Evolutionary conservation across 2,329 filamentous ascomycete genomes (phyloP).

Genomic region (Colletotrichum orbiculare): DNA sequence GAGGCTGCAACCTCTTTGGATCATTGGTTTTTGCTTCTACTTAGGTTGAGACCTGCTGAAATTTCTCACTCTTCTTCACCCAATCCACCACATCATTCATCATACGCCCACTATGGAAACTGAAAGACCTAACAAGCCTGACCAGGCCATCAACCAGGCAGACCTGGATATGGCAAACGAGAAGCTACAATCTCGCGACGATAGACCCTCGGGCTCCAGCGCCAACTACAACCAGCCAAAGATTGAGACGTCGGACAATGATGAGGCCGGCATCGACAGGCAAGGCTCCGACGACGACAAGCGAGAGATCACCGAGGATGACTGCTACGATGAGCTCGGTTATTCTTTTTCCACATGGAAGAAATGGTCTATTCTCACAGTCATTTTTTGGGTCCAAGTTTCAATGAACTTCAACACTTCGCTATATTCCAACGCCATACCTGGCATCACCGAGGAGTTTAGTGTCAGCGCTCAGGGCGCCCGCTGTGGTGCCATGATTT

Average conservation of each 20-base stretch:
- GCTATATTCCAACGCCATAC: slow-evolving; percentile 76
- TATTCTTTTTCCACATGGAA: slow-evolving; percentile 69
- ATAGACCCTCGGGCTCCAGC: neutral
- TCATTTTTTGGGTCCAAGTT: slow-evolving; percentile 78
- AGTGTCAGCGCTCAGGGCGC: slow-evolving; percentile 74
- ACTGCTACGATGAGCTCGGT: slow-evolving; percentile 75
- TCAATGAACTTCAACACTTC: slow-evolving; percentile 86
- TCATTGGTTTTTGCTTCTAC: too few relatives aligned
- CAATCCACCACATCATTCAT: neutral
- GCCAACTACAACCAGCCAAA: neutral
- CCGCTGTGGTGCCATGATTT: slow-evolving; percentile 80
- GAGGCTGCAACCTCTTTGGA: too few relatives aligned
- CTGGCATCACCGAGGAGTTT: slow-evolving; percentile 75
- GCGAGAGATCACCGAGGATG: slow-evolving; percentile 62
- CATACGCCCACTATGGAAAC: slow-evolving; percentile 44
- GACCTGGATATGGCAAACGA: slow-evolving; percentile 51
- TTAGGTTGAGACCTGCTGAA: too few relatives aligned
- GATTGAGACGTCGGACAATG: slow-evolving; percentile 43
- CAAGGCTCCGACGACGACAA: slow-evolving; percentile 46
- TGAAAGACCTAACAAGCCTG: slow-evolving; percentile 40
- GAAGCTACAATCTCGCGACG: slow-evolving; percentile 45
- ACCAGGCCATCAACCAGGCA: slow-evolving; percentile 49
- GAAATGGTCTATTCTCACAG: slow-evolving; percentile 79
- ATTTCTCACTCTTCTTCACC: too few relatives aligned
- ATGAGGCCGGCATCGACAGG: slow-evolving; percentile 50